Evolutionary conservation across 768 basidiomycete genomes (phyloP).

Genomic region (Pisolithus sp.): DNA sequence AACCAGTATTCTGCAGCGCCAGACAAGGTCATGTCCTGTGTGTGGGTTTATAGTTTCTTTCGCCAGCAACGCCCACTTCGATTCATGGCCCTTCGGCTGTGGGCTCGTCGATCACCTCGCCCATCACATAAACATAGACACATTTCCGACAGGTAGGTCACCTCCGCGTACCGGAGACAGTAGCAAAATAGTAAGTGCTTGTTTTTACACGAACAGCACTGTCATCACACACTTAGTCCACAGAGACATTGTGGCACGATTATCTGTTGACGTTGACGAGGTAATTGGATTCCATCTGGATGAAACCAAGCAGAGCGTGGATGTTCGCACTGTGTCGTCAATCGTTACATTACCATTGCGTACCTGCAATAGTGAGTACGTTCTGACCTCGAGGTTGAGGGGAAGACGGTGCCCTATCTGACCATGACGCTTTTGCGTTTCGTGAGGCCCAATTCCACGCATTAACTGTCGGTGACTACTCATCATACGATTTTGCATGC

Average conservation of each 20-base stretch:
- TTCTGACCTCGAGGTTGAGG: slow-evolving; percentile 20
- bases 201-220: neutral
- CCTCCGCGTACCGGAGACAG: neutral
- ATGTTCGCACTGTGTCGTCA: slow-evolving; percentile 35
- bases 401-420: slow-evolving; percentile 1
- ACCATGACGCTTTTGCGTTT: neutral
- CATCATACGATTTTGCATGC: neutral
- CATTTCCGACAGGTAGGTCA: neutral
- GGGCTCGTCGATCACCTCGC: neutral
- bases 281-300: slow-evolving; percentile 44
- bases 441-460: neutral
- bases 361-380: slow-evolving; percentile 30
- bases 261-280: slow-evolving; percentile 37
- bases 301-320: slow-evolving; percentile 23
- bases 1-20: too few relatives aligned
- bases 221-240: neutral
- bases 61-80: neutral
- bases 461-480: slow-evolving; percentile 9
- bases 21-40: too few relatives aligned
- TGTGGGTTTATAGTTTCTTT: neutral
- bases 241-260: slow-evolving; percentile 36
- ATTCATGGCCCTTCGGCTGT: neutral
- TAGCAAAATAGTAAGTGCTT: neutral
- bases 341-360: slow-evolving; percentile 36
- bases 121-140: neutral